Base-by-base conservation (phyloP, 169 alveolate species). In the Eimeria falciformis region DNA sequence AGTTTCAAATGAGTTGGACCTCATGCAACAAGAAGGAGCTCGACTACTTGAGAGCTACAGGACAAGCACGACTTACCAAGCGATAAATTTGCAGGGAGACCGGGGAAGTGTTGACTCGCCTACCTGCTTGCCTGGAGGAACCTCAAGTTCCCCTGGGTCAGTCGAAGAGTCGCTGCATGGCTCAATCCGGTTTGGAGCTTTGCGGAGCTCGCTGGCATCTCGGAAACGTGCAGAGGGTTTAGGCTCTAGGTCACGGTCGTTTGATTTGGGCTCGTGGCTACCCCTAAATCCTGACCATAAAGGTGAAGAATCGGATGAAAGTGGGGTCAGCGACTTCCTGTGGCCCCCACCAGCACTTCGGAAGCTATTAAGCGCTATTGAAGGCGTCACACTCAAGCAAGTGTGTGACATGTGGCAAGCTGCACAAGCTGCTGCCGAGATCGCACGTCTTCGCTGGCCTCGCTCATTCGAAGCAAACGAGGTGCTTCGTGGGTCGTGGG, bases 311-410 rank as follows among this genome's bases (percentile, higher is more conserved):
- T n/a, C 56, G 17, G 82, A 69, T 40, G 82, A 40, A 33, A 5
- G 27, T 37, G 6, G 29, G 0, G 55, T 69, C 56, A 69, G 82
- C 7, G 82, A 69, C 18, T 69, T 69, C 55, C 50, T 69, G 50
- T 69, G 82, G 82, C 82, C 82, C 40, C 82, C 82, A 11, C 82
- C 82, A 12, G 55, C 82, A 29, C 56, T 69, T 33, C 82, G 82
- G 0, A 18, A 6, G n/a, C 9, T 69, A 11, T 53, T 27, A 56
- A 69, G 46, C 6, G 33, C n/a, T 7, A 27, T 69, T 12, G 82
- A 69, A 37, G 43, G 50, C n/a, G 65, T 53, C 65, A 53, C 65
- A 12, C 65, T 53, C n/a, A 21, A 53, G n/a, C 65, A 53, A 53
- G 65, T 21, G 25, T 53, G 65, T 12, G 17, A 12, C n/a, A 53